phyloP scores from a whole-genome alignment of 176 grass and related monocot genomes.

The Bothriochloa decipiens region DNA sequence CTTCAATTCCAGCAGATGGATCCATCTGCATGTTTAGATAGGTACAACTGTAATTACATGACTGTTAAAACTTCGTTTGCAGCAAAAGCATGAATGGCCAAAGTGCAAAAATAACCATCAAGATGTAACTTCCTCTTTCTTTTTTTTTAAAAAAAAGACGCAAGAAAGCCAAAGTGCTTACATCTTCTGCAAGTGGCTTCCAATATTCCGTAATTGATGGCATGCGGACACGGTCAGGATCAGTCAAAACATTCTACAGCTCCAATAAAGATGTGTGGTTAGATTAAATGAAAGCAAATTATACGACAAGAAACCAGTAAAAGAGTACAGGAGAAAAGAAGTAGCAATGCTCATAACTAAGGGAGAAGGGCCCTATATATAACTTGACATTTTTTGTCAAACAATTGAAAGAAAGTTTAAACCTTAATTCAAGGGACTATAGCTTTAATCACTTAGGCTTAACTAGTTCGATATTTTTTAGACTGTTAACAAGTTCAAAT shows the following conservation, averaged over 20 bases:
- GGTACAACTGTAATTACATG: conserved; percentile 1
- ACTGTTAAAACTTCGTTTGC: conserved; percentile 13
- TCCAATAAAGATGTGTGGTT: conserved; percentile 18
- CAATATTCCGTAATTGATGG: conserved; percentile 89
- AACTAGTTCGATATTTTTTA: not conserved
- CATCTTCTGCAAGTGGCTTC: conserved; percentile 95
- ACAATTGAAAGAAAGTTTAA: not conserved
- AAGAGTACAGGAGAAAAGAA: conserved; percentile 8
- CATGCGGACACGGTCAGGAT: conserved; percentile 65
- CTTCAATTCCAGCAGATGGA: conserved; percentile 82
- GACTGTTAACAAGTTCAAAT: not conserved
- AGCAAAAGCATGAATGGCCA: conserved; percentile 17
- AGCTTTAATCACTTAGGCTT: not conserved
- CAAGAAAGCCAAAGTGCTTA: conserved; percentile 45
- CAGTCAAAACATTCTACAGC: conserved; percentile 85
- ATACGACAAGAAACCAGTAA: not conserved
- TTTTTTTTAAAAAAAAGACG: not conserved
- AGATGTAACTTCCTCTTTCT: not conserved
- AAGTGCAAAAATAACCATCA: not conserved
- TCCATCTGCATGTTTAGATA: conserved; percentile 79
- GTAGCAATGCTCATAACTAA: conserved; percentile 14
- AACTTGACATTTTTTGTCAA: not conserved
- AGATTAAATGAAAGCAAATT: not conserved
- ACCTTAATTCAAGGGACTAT: not conserved
- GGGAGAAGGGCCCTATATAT: not conserved